Percentiles rank a stretch among this genome's conserved stretches.
Conservation (phyloP, 2,329 filamentous ascomycete species). For the Aspergillus sp. region DNA sequence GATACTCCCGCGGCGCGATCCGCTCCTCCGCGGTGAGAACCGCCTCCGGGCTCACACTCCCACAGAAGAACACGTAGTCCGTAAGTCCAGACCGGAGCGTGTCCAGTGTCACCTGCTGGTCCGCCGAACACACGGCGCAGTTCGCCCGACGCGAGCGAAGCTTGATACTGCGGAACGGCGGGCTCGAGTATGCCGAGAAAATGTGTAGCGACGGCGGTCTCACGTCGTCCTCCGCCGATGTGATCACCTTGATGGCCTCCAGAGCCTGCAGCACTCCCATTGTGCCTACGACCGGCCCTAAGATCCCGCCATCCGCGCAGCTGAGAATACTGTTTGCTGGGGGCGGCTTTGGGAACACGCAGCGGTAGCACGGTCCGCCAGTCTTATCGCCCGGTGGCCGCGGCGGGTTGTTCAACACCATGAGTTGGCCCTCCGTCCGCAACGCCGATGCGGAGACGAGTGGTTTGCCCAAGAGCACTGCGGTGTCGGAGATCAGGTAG, state of each 20-base stretch:
- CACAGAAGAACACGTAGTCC: conserved; percentile 87
- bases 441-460: conserved; percentile 88
- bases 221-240: conserved; percentile 30
- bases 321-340: conserved; percentile 77
- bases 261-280: conserved; percentile 93
- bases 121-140: conserved; percentile 73
- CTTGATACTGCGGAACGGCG: conserved; percentile 68
- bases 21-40: conserved; percentile 64
- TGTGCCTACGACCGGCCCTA: conserved; percentile 86
- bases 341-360: conserved; percentile 84
- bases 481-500: conserved; percentile 89
- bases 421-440: conserved; percentile 83
- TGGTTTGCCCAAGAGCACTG: conserved; percentile 73
- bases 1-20: conserved; percentile 63
- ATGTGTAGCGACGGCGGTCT: conserved; percentile 37
- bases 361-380: conserved; percentile 87
- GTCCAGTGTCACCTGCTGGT: conserved; percentile 61
- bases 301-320: conserved; percentile 88
- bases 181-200: conserved; percentile 43
- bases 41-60: conserved; percentile 54
- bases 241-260: conserved; percentile 82
- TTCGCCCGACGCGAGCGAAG: conserved; percentile 66
- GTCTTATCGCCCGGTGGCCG: conserved; percentile 53
- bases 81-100: conserved; percentile 63
- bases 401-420: conserved; percentile 80